Evolutionary conservation across 2,329 filamentous ascomycete species (phyloP), one percentile per base, ranked within the genome.

Genomic region (Fusarium continuum): DNA sequence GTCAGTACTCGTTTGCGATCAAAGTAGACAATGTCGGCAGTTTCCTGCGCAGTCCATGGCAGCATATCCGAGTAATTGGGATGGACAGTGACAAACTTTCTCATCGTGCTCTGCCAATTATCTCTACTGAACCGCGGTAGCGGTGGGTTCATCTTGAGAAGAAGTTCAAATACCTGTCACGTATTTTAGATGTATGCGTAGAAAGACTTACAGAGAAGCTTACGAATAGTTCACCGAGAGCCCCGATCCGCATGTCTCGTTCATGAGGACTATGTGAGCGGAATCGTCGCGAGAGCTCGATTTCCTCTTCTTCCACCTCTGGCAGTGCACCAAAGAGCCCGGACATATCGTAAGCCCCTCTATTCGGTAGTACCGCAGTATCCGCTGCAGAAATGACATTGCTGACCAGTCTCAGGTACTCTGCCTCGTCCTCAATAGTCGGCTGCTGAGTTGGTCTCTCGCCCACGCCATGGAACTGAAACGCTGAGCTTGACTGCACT

Each of bases 61-160:
- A 36, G 14, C 67, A 84, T 73, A 25, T 76, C 70, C 0, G 69
- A 26, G 57, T 83, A 84, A 1, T 76, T 70, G 3, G 74, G 70
- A 54, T 83, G 79, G 0, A 68, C 56, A 0, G 51, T 73, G 5
- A 79, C 75, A 51, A 77, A 74, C 19, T 72, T 70, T 9, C 82
- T 73, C n/a, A 85, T 81, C 0, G 66, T 81, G 56, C 81, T 84
- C 52, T 74, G 70, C 83, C 83, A 85, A 29, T 83, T 83, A 1
- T 66, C 54, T 3, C 61, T 49, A 2, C 50, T 61, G 40, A 83
- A 84, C 1, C 55, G 64, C 2, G 75, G 71, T 8, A 79, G 63
- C 1, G 38, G 7, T 0, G 69, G 67, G 13, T 66, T 26, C 22
- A 78, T 52, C 4, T 61, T 51, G 8, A 65, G 70, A 4, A 83